Conservation (phyloP, 768 basidiomycete species). For the Boletus patriciae region DNA sequence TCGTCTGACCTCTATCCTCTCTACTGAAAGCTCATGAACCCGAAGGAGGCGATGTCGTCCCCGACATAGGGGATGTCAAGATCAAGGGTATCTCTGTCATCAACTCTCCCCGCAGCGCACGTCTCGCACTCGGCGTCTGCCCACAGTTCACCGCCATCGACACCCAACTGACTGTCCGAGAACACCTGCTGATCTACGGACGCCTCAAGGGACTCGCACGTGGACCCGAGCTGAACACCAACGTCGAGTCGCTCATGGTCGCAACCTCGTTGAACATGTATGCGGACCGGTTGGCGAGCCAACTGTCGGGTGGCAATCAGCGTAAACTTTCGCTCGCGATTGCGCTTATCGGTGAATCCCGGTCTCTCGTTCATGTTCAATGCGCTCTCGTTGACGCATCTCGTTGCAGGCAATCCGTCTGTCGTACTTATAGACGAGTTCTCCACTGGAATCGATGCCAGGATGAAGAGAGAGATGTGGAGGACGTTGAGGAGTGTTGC, state of each 20-base stretch:
- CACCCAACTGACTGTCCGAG: constrained; percentile 70
- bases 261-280: constrained; percentile 61
- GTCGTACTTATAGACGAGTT: constrained; percentile 83
- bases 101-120: constrained; percentile 59
- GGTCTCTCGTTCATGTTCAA: not conserved
- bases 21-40: not conserved
- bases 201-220: constrained; percentile 64
- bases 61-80: constrained; percentile 65
- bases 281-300: constrained; percentile 69
- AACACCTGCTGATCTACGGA: constrained; percentile 72
- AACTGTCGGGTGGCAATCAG: constrained; percentile 78
- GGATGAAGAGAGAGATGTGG: constrained; percentile 87
- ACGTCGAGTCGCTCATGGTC: constrained; percentile 55
- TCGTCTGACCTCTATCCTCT: not conserved
- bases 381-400: not conserved
- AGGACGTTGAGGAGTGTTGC: constrained; percentile 63
- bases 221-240: constrained; percentile 49
- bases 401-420: constrained; percentile 60
- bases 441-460: constrained; percentile 80
- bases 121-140: constrained; percentile 74
- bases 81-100: constrained; percentile 69
- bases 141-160: constrained; percentile 87
- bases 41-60: constrained; percentile 67
- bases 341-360: constrained; percentile 58
- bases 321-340: constrained; percentile 75